Conservation (phyloP, 306 rosid species). For the Trifolium pratense region DNA sequence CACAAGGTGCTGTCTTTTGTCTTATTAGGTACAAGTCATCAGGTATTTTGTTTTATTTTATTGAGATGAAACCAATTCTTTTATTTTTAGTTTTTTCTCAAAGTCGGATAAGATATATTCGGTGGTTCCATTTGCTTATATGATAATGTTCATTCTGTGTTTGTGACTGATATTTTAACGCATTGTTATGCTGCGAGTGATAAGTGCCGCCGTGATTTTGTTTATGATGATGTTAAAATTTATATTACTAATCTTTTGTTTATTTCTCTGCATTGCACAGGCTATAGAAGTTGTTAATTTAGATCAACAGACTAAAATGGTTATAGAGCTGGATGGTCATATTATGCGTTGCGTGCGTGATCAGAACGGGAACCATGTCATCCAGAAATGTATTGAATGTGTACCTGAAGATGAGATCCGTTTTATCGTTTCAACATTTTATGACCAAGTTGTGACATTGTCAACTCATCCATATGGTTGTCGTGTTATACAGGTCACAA, state of each 20-base stretch:
- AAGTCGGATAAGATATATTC: not conserved
- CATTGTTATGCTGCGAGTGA: conserved; percentile 15
- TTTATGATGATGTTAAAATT: not conserved
- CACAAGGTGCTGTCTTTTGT: not conserved
- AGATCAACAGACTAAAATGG: conserved; percentile 94
- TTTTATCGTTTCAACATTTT: conserved; percentile 85
- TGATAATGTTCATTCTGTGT: conserved; percentile 13
- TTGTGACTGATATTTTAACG: conserved; percentile 9
- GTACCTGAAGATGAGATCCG: conserved; percentile 83
- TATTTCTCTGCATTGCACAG: conserved; percentile 45
- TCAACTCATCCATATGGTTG: conserved; percentile 98
- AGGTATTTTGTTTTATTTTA: conserved; percentile 15
- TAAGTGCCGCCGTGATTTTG: not conserved
- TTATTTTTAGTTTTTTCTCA: not conserved
- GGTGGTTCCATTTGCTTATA: not conserved
- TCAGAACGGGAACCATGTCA: conserved; percentile 96
- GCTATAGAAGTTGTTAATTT: conserved; percentile 94
- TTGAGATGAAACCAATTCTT: not conserved
- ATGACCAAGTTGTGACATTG: conserved; percentile 84
- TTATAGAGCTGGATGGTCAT: conserved; percentile 82
- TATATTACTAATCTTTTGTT: conserved; percentile 10
- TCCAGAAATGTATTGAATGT: conserved; percentile 97
- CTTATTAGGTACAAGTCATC: conserved; percentile 7
- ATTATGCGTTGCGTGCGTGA: conserved; percentile 96
- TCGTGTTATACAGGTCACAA: conserved; percentile 88